phyloP scores from a whole-genome alignment of 352 stramenopile species.

The Phytophthora vignae region DNA sequence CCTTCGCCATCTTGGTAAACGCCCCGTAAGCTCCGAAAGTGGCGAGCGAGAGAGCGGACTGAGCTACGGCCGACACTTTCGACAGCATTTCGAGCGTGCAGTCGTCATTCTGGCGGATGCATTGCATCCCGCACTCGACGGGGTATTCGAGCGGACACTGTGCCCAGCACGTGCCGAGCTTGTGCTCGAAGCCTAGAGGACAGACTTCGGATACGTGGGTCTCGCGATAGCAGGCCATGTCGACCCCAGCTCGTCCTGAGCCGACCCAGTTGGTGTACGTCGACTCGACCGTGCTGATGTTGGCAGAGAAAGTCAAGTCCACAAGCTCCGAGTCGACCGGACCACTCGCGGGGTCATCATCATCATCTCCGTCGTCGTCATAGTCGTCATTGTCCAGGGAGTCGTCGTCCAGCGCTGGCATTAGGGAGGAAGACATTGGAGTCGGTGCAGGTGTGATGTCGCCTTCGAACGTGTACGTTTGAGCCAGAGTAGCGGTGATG shows the following conservation, averaged over 20 bases:
- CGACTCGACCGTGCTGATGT: constrained; percentile 24
- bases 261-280: constrained; percentile 19
- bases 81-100: constrained; percentile 53
- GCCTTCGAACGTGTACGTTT: constrained; percentile 9
- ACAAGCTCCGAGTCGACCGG: neutral
- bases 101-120: constrained; percentile 47
- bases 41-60: constrained; percentile 48
- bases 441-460: neutral
- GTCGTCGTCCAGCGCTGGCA: neutral
- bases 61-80: constrained; percentile 53
- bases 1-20: constrained; percentile 44
- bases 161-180: constrained; percentile 63
- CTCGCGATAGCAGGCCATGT: constrained; percentile 59
- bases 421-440: constrained; percentile 1
- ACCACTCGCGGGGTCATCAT: neutral
- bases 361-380: neutral
- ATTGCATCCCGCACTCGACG: constrained; percentile 61
- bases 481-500: neutral
- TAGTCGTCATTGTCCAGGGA: constrained; percentile 10
- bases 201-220: constrained; percentile 39
- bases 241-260: constrained; percentile 19
- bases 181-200: constrained; percentile 50
- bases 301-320: constrained; percentile 7
- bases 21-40: constrained; percentile 58
- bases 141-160: constrained; percentile 73